Conservation (phyloP, 108 stramenopile species). For the Cyclotella sp. region DNA sequence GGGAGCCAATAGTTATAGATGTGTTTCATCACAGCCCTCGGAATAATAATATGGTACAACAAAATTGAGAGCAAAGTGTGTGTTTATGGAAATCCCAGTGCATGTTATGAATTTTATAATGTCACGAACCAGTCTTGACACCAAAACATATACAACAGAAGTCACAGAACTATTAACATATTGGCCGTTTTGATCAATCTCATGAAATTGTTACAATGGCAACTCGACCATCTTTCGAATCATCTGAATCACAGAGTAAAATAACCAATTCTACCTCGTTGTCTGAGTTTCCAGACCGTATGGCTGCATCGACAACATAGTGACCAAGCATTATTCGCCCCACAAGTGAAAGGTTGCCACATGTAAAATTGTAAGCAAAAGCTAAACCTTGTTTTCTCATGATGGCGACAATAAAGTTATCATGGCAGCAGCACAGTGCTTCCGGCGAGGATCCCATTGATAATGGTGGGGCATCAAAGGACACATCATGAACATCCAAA, state of each 20-base stretch:
- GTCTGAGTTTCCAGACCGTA: slow-evolving; percentile 66
- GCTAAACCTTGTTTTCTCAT: slow-evolving; percentile 73
- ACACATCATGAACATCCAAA: slow-evolving; percentile 54
- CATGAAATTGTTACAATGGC: slow-evolving; percentile 52
- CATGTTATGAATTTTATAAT: too few relatives aligned
- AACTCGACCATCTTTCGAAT: slow-evolving; percentile 78
- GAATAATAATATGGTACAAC: too few relatives aligned
- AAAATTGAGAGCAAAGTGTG: too few relatives aligned
- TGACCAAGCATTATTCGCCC: slow-evolving; percentile 65
- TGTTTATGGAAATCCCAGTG: too few relatives aligned
- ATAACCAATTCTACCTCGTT: slow-evolving; percentile 78
- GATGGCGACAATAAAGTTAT: slow-evolving; percentile 71
- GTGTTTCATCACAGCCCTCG: too few relatives aligned
- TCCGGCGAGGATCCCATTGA: slow-evolving; percentile 88
- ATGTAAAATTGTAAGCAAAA: slow-evolving; percentile 70
- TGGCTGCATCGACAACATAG: slow-evolving; percentile 86
- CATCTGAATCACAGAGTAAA: slow-evolving; percentile 69
- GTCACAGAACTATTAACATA: too few relatives aligned
- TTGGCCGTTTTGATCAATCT: background rate
- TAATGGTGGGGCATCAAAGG: slow-evolving; percentile 67
- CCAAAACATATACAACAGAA: too few relatives aligned
- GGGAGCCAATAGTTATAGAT: too few relatives aligned
- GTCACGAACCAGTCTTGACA: too few relatives aligned
- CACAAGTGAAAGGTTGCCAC: slow-evolving; percentile 63
- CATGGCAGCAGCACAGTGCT: slow-evolving; percentile 70